Base-by-base conservation (phyloP, 495 filamentous ascomycete genomes). In the Annulohypoxylon maeteangense region DNA sequence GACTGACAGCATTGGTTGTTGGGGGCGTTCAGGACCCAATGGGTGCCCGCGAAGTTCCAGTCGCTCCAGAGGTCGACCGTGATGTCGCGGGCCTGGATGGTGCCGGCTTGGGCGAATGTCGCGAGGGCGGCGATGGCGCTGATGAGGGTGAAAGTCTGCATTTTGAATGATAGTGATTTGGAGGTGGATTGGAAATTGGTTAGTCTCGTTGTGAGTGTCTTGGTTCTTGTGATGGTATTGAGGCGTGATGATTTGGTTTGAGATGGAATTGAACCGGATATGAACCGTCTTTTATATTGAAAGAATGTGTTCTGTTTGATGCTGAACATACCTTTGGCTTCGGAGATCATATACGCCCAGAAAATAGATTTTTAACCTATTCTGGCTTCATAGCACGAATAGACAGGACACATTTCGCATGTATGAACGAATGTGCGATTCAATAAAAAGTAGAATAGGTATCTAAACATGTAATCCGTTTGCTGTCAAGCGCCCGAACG, bases 31-130 rank as follows among this genome's bases (percentile, higher is more conserved):
- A 58, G 11, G 22, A 22, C 18, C 55, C 55, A 58, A 36, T 58
- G 55, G 12, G 22, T 44, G 11, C 55, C 55, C 20, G 16, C 18
- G 36, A 58, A 58, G 34, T 58, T 58, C 55, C 55, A 58, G 34
- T 58, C 36, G 6, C 23, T 58, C 36, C 36, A 58, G 14, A 58
- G 55, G 23, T 58, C 55, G 20, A 58, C 34, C 10, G 55, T 42
- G 55, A 58, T 58, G 40, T 58, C 55, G 55, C 55, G 55, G 25
- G 55, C 36, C 22, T 58, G 55, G 22, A 58, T 58, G 22, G 36
- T 58, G 36, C 55, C 55, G 22, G 55, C 55, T 12, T 58, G 36
- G 36, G 55, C 36, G 10, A 29, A 12, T 7, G 55, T 36, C 20
- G 29, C 55, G 8, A 58, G 36, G 20, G 34, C 55, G 14, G 32